Conservation (phyloP, 2,329 filamentous ascomycete genomes). For the Aschersonia sp. region DNA sequence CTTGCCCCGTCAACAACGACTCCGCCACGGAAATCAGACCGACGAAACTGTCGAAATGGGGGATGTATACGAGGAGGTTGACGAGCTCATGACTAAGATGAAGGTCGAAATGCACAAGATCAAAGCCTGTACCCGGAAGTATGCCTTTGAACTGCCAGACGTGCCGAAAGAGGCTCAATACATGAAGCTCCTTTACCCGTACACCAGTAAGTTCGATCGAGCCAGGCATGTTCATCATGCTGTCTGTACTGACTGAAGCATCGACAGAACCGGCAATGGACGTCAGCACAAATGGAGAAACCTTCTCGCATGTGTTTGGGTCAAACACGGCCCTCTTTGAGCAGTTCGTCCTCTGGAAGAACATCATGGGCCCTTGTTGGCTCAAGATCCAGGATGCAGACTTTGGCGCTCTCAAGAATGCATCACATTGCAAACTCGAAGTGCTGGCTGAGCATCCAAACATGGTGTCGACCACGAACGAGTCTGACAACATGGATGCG, state of each 20-base stretch:
- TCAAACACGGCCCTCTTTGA: conserved; percentile 90
- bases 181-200: conserved; percentile 90
- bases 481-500: conserved; percentile 67
- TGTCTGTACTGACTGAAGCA: conserved; percentile 7
- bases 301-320: conserved; percentile 89
- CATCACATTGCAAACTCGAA: conserved; percentile 95
- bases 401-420: conserved; percentile 74
- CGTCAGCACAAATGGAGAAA: conserved; percentile 62
- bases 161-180: conserved; percentile 86
- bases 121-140: conserved; percentile 79
- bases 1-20: conserved; percentile 56
- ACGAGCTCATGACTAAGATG: conserved; percentile 73
- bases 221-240: not conserved
- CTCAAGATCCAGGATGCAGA: conserved; percentile 78
- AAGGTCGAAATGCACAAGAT: conserved; percentile 85
- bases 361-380: conserved; percentile 98
- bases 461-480: conserved; percentile 56
- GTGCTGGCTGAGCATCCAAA: conserved; percentile 68
- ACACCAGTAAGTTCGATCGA: conserved; percentile 44
- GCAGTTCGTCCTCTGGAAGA: conserved; percentile 97
- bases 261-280: conserved; percentile 50
- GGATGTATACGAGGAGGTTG: conserved; percentile 83
- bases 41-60: conserved; percentile 71
- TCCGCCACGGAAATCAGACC: conserved; percentile 49
- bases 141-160: conserved; percentile 81